A percentile compares a stretch with the other conserved stretches of the same genome.
These are phyloP conservation scores for Pterocarpus santalinus DNA, from an alignment of 306 rosid genomes.

Conservation along the genomic window DNA sequence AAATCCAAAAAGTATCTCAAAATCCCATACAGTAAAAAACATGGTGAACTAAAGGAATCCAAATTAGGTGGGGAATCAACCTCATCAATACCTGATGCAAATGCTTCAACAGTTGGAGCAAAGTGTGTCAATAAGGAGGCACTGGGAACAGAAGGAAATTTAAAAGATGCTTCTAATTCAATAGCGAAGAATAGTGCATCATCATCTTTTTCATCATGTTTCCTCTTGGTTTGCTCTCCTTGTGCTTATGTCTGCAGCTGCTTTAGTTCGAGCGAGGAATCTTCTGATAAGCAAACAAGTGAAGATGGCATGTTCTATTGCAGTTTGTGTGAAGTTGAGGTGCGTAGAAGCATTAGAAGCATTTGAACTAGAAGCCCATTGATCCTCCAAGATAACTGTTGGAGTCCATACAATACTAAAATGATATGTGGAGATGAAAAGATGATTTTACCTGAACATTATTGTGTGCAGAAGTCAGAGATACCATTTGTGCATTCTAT, in stretches of 20 bases:
- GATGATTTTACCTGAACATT: conserved; percentile 8
- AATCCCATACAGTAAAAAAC: conserved; percentile 56
- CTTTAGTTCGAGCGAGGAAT: conserved; percentile 61
- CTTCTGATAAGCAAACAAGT: conserved; percentile 63
- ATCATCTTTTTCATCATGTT: conserved; percentile 53
- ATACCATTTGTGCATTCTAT: neutral
- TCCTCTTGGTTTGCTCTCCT: conserved; percentile 65
- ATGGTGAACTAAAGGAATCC: conserved; percentile 58
- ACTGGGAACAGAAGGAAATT: conserved; percentile 51
- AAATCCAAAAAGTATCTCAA: conserved; percentile 81
- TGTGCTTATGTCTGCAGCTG: conserved; percentile 72
- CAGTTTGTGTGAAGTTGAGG: conserved; percentile 96
- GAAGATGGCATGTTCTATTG: conserved; percentile 96
- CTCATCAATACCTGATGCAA: conserved; percentile 63
- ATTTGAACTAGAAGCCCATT: neutral
- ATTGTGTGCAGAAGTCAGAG: conserved; percentile 20
- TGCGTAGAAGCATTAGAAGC: conserved; percentile 49
- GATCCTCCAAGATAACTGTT: too few species aligned
- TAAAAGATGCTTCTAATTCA: conserved; percentile 50
- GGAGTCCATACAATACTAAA: neutral
- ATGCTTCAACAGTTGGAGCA: conserved; percentile 54
- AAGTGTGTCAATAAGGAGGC: conserved; percentile 61
- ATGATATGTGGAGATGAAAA: neutral
- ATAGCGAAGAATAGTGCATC: conserved; percentile 45
- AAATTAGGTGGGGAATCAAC: conserved; percentile 76